Conservation (phyloP, 1,284 basidiomycete species). For the Cryptococcus floricola region DNA sequence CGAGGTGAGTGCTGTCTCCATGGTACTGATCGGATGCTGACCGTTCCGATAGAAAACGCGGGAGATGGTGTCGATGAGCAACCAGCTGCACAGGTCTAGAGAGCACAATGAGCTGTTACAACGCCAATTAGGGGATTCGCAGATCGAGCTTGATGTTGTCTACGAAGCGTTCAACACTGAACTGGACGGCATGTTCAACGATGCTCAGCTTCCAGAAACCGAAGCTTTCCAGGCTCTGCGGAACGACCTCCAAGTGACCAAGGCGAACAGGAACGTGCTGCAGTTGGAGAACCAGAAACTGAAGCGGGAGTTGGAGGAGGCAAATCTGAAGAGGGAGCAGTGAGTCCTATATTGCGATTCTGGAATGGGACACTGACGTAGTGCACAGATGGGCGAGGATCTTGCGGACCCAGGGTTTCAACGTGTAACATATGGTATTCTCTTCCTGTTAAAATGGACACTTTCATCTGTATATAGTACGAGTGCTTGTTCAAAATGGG, state of each 20-base stretch:
- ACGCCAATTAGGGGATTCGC: constrained; percentile 66
- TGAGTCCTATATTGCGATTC: constrained; percentile 50
- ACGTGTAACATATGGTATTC: background rate
- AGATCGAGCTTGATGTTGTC: constrained; percentile 83
- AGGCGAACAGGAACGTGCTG: constrained; percentile 67
- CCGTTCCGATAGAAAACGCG: constrained; percentile 51
- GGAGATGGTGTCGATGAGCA: constrained; percentile 60
- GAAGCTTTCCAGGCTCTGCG: constrained; percentile 73
- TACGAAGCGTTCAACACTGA: constrained; percentile 92
- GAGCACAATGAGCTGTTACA: constrained; percentile 73
- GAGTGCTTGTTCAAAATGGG: background rate
- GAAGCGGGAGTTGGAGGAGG: constrained; percentile 65
- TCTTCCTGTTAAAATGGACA: background rate
- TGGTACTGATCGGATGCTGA: background rate
- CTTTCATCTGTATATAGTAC: background rate
- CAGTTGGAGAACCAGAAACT: constrained; percentile 73
- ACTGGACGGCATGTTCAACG: constrained; percentile 79
- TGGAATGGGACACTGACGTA: background rate
- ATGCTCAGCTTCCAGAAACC: constrained; percentile 67
- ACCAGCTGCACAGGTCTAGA: constrained; percentile 64
- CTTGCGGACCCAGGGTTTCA: constrained; percentile 58
- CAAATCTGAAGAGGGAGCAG: constrained; percentile 72
- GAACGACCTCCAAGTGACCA: constrained; percentile 65
- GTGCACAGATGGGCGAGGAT: constrained; percentile 60
- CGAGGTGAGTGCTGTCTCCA: constrained; percentile 11